phyloP scores from a whole-genome alignment of 1,284 basidiomycete genomes.

The Austroboletus novae-zelandiae region DNA sequence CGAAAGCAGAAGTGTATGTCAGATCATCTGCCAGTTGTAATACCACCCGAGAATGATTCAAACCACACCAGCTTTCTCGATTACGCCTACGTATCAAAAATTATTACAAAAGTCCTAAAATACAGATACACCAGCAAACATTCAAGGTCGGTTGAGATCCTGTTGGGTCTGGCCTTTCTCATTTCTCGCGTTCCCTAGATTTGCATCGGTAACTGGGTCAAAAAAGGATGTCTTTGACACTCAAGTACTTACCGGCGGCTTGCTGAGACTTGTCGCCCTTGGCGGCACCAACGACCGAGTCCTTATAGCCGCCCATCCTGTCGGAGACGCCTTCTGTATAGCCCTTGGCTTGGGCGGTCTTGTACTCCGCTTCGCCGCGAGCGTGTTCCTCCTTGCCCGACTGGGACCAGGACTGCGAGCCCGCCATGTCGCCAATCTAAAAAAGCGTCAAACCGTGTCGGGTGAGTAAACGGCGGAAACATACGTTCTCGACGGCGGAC shows the following conservation, averaged over 20 bases:
- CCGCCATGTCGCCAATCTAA: slow-evolving; percentile 49
- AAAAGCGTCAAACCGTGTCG: neutral
- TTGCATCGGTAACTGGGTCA: neutral
- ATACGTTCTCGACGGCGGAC: slow-evolving; percentile 52
- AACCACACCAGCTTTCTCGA: neutral
- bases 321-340: slow-evolving; percentile 60
- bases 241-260: slow-evolving; percentile 45
- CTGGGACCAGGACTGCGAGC: slow-evolving; percentile 45
- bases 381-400: slow-evolving; percentile 67
- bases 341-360: slow-evolving; percentile 52
- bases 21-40: neutral
- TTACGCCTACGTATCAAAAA: neutral
- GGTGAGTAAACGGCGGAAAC: neutral
- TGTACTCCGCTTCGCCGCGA: slow-evolving; percentile 60
- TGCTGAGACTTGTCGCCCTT: slow-evolving; percentile 66
- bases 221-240: too few relatives aligned
- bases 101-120: neutral
- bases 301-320: slow-evolving; percentile 63
- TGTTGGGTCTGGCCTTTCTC: slow-evolving; percentile 62
- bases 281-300: slow-evolving; percentile 62
- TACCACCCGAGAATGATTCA: neutral
- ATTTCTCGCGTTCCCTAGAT: slow-evolving; percentile 50
- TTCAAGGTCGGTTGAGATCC: slow-evolving; percentile 44
- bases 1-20: neutral
- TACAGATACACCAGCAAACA: neutral